Base-by-base conservation (phyloP, 192 early-diverging fungal species). In the Coemansia sp. region DNA sequence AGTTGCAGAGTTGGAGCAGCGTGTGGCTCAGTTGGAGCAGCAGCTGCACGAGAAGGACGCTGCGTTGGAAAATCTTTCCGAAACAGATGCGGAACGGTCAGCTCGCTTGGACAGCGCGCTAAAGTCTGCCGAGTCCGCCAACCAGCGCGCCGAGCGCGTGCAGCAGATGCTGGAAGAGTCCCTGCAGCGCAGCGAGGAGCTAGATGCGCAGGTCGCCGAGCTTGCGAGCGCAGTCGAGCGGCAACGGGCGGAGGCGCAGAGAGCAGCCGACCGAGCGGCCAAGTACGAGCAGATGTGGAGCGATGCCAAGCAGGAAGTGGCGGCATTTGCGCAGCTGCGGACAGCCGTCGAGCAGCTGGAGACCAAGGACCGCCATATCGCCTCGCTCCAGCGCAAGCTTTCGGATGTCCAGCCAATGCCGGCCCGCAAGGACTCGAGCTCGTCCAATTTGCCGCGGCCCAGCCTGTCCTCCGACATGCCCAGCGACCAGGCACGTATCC, bases 221-320 rank as follows among this genome's bases (percentile, higher is more conserved):
- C 60, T 71, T 9, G 32, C 55, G 5, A 53, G 64, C 6, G 51
- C 47, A 4, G 44, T 47, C 2, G 65, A 75, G 17, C 39, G 50
- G 20, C 72, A 65, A 61, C 53, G 52, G 9, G 47, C 28, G n/a
- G 52, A 64, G 18, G 53, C 66, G 7, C 53, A 61, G 58, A 58
- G 59, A 1, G 20, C 51, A 0, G 50, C 51, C 2, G 65, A 71
- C 42, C 63, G 63, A 3, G 68, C 68, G 0, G 43, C 47, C 0
- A 40, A 66, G 52, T 66, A 60, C 43, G 74, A 77, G 61, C 74
- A 66, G 55, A 59, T 77, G 52, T 77, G 67, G 68, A 37, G 40
- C 15, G 69, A 59, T 3, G 60, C 68, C 28, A 66, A 66, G 42
- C 51, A 62, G 23, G 68, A 77, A 50, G 56, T 77, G 15, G 36